Evolutionary conservation across 2,329 filamentous ascomycete species (phyloP).

Genomic region (Cladobotryum mycophilum): DNA sequence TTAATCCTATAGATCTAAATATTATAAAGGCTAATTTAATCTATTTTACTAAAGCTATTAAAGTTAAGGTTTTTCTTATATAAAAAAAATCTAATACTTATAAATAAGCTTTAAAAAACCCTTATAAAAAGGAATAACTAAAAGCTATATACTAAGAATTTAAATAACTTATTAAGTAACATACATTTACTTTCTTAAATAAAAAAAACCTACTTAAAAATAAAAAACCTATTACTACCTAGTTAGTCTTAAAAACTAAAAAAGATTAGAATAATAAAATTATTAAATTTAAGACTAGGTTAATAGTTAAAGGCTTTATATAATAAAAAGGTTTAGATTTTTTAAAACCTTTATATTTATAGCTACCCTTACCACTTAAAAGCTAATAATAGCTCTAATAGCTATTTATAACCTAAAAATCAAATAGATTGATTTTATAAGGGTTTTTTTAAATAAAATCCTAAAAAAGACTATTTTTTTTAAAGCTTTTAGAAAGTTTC

Average conservation of each 20-base stretch:
- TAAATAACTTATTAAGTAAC: too few species aligned
- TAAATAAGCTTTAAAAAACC: too few species aligned
- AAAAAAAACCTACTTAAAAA: too few species aligned
- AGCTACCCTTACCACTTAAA: constrained; percentile 1
- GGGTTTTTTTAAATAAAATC: neutral
- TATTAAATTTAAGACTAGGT: neutral
- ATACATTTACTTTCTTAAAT: too few species aligned
- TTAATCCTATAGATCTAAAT: too few species aligned
- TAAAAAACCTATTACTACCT: neutral
- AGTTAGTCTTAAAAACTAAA: neutral
- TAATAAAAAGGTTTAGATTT: neutral
- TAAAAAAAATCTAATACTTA: too few species aligned
- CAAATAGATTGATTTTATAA: constrained; percentile 6
- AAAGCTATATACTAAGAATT: too few species aligned
- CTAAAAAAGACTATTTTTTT: neutral
- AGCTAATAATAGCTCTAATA: neutral
- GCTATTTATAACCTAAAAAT: neutral
- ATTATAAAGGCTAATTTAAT: too few species aligned
- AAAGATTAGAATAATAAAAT: neutral
- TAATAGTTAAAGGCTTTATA: neutral
- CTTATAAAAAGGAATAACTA: too few species aligned
- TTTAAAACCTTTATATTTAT: neutral
- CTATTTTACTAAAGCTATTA: too few species aligned
- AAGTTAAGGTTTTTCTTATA: too few species aligned
- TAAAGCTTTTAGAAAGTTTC: constrained; percentile 7